Evolutionary conservation across 2,329 filamentous ascomycete genomes (phyloP), one percentile per base, ranked within the genome.

Genomic region (Colletotrichum sp.): DNA sequence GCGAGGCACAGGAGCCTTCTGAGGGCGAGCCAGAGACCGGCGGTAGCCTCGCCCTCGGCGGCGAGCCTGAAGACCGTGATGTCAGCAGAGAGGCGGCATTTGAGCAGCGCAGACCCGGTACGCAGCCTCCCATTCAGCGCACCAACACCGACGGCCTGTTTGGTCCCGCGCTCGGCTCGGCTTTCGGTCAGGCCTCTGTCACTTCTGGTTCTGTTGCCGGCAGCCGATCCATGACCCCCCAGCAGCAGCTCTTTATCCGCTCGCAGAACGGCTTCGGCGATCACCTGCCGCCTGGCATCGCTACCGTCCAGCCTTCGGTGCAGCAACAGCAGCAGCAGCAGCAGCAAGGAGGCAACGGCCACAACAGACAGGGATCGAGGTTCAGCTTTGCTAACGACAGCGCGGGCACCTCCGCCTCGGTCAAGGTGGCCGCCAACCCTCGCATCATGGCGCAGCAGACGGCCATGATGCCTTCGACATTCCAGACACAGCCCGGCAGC

Each of bases 371-470:
- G 83, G 93, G 94, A 12, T 98, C 96, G 4, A 91, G 96, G 71
- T 98, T 96, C 84, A 96, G 92, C 81, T 98, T 98, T 83, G 93
- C 93, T 78, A 96, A 95, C 81, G 96, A 98, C 63, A 90, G 89
- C 76, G 90, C 90, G 26, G 88, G 90, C 14, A 90, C 90, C 18
- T 89, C 91, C 30, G 89, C 91, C 6, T 90, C 91, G 63, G 92
- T 96, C 71, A 97, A 97, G 85, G 90, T 95, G 71, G 91, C 94
- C n/a, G 92, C 92, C 16, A 96, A 96, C 83, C 91, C 93, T 67
- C 93, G 95, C 81, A 90, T 95, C 81, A 94, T 96, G 93, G 95
- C 92, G 72, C 95, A 96, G 83, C 95, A 96, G 86, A 92, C 93
- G 68, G 93, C 94, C n/a, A 97, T 96, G 93, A 95, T 96, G 93